Evolutionary conservation across 2,329 filamentous ascomycete genomes (phyloP), one percentile per base, ranked within the genome.

Genomic region (Boeremia exigua): DNA sequence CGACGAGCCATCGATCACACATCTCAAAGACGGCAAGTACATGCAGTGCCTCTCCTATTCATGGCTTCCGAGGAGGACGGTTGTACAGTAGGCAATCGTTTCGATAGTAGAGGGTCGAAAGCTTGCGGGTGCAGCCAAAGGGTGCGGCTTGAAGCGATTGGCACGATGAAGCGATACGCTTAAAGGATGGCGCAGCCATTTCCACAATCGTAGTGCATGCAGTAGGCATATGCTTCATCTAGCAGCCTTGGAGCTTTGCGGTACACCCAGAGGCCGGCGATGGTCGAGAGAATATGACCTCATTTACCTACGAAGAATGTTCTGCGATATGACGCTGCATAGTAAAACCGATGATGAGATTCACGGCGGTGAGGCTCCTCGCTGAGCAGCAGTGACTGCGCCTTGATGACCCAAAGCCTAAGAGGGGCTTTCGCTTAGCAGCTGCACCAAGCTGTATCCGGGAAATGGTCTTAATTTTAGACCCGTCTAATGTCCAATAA

Each of bases 391-490:
- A 33, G 44, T 48, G 54, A 62, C 63, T 63, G 63, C 63, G 60
- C 59, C 59, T 37, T 40, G 33, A 43, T 56, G 61, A 58, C 53
- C 54, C 62, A 58, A 48, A 58, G 58, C 53, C 54, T 60, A 57
- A 48, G 53, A 57, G 23, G 25, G 29, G 38, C 30, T 37, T 46
- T 67, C 64, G 63, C 62, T 62, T 61, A 58, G 17, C 32, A 47
- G 54, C 9, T 54, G 42, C 9, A 23, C 63, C 38, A 51, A 38
- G 39, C 54, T 29, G 5, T 11, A 48, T 65, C n/a, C 46, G 53
- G 66, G 60, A 52, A 67, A 67, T 68, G 66, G 62, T 67, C 50
- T 29, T 45, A 50, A 55, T 48, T 50, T 56, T 65, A 65, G 62
- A 56, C 55, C 10, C 32, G 6, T 37, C 39, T 11, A 46, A 34